phyloP scores from a whole-genome alignment of 2,329 filamentous ascomycete genomes.

The Xylaria sp. region DNA sequence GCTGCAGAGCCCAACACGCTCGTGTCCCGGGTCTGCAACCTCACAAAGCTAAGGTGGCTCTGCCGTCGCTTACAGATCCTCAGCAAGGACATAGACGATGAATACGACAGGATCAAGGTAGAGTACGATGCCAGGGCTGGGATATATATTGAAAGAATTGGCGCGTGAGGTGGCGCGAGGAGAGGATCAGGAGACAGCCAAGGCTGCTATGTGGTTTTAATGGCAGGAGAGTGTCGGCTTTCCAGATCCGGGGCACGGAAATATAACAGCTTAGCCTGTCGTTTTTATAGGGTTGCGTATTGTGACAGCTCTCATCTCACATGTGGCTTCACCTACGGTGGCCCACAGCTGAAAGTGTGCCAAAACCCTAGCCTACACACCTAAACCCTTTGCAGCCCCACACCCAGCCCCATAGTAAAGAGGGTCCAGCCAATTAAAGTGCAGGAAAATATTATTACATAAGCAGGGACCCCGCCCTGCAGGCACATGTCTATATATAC shows the following conservation, averaged over 20 bases:
- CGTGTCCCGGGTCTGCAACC: slow-evolving; percentile 32
- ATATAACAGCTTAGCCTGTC: neutral
- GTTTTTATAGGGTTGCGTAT: neutral
- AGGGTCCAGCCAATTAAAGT: no score
- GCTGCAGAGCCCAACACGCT: slow-evolving; percentile 31
- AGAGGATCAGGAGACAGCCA: neutral
- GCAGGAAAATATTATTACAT: no score
- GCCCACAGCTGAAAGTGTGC: no score
- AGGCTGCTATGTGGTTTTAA: neutral
- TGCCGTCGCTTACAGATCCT: slow-evolving; percentile 18
- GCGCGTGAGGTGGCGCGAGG: neutral
- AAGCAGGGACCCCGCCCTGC: no score
- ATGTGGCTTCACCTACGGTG: no score
- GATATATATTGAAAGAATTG: neutral
- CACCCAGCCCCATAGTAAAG: no score
- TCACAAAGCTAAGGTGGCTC: slow-evolving; percentile 37
- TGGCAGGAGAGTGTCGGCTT: neutral
- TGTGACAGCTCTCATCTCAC: slow-evolving; percentile 6
- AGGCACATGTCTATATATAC: no score
- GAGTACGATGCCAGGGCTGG: slow-evolving; percentile 18
- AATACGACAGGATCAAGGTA: slow-evolving; percentile 18
- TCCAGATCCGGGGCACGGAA: neutral
- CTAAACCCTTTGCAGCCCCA: no score
- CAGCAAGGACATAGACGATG: slow-evolving; percentile 9
- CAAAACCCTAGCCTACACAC: no score